These are phyloP conservation scores for Crithidia thermophila DNA, from an alignment of 208 protist species.

Conservation along the genomic window DNA sequence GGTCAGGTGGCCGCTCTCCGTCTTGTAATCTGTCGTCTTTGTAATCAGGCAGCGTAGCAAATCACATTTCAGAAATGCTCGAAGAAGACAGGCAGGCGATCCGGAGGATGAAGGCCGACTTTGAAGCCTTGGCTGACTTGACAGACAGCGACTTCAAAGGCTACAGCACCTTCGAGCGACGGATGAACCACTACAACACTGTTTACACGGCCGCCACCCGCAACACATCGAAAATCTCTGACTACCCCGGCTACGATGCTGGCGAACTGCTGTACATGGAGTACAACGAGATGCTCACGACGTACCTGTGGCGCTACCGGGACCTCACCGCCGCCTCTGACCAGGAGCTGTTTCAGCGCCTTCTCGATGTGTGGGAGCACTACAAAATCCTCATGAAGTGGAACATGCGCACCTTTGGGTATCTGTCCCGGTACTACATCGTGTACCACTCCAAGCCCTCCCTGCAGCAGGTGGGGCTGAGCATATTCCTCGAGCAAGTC, in stretches of 20 bases:
- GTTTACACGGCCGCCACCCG: slow-evolving; percentile 85
- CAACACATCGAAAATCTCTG: slow-evolving; percentile 48
- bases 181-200: slow-evolving; percentile 88
- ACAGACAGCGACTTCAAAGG: slow-evolving; percentile 68
- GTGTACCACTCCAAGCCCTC: slow-evolving; percentile 83
- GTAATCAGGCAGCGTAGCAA: no score
- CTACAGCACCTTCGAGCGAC: slow-evolving; percentile 55
- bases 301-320: slow-evolving; percentile 69
- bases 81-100: slow-evolving; percentile 84
- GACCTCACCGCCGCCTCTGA: slow-evolving; percentile 56
- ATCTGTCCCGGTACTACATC: slow-evolving; percentile 89
- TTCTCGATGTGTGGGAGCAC: slow-evolving; percentile 74
- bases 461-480: slow-evolving; percentile 74
- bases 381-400: slow-evolving; percentile 89
- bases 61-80: no score
- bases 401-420: slow-evolving; percentile 83
- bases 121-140: slow-evolving; percentile 76
- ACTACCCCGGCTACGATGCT: slow-evolving; percentile 64
- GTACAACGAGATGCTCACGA: slow-evolving; percentile 91
- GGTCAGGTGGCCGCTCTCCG: no score
- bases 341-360: slow-evolving; percentile 58
- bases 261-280: slow-evolving; percentile 89
- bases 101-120: slow-evolving; percentile 83
- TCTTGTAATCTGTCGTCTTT: no score
- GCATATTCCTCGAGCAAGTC: slow-evolving; percentile 85